phyloP scores from a whole-genome alignment of 768 basidiomycete genomes.

The Naganishia vaughanmartiniae region DNA sequence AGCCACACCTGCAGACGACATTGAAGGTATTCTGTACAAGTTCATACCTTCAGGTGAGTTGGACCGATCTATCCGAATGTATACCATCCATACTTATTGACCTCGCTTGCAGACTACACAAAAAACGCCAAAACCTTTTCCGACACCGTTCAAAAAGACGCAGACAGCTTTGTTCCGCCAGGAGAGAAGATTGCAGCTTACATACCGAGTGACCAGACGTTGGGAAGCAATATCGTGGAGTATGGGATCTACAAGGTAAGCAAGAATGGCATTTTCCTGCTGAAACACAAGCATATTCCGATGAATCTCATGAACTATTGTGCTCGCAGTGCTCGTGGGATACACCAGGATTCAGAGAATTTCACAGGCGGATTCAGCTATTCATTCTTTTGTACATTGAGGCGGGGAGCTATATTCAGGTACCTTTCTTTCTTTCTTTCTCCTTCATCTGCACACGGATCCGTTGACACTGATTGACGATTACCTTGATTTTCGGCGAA shows the following conservation, averaged over 20 bases:
- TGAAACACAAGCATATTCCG: background rate
- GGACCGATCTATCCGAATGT: background rate
- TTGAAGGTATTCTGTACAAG: conserved; percentile 69
- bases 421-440: conserved; percentile 23
- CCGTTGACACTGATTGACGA: conserved; percentile 2
- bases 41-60: conserved; percentile 71
- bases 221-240: conserved; percentile 63
- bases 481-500: background rate
- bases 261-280: background rate
- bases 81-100: background rate
- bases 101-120: conserved; percentile 61
- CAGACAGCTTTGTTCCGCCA: conserved; percentile 69
- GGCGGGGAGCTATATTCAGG: conserved; percentile 84
- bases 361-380: conserved; percentile 86
- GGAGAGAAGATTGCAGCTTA: conserved; percentile 78
- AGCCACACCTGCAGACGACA: conserved; percentile 72
- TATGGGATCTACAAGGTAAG: conserved; percentile 90
- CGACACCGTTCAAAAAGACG: conserved; percentile 70
- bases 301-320: background rate
- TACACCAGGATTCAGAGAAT: conserved; percentile 83
- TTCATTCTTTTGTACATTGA: conserved; percentile 95
- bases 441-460: background rate
- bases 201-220: conserved; percentile 40
- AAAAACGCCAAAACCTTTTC: conserved; percentile 68
- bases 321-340: conserved; percentile 68